These are phyloP conservation scores for Quercus phellos DNA, from an alignment of 331 rosid species.

Conservation along the genomic window DNA sequence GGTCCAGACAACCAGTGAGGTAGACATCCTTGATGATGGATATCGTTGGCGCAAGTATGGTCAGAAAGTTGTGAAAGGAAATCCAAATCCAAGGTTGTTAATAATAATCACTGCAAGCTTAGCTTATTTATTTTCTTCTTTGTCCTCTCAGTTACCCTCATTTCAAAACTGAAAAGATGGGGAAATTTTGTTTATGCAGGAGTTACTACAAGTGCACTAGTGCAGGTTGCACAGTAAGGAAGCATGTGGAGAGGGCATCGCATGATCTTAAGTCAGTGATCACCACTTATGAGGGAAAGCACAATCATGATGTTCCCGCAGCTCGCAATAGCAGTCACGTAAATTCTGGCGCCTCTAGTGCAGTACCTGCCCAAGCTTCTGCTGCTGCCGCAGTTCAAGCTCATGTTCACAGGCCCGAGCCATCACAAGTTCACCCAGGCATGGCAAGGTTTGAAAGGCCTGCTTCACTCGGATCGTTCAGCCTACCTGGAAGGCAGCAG, in stretches of 20 bases:
- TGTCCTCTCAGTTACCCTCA: background rate
- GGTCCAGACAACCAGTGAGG: constrained; percentile 97
- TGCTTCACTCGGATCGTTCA: constrained; percentile 40
- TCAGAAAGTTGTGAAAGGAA: constrained; percentile 96
- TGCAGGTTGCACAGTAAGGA: constrained; percentile 90
- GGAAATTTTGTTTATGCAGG: constrained; percentile 45
- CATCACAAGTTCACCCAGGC: constrained; percentile 55
- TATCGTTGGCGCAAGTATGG: constrained; percentile 98
- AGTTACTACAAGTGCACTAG: constrained; percentile 94
- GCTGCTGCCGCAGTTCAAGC: constrained; percentile 26
- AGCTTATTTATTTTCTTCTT: background rate
- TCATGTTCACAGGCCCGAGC: constrained; percentile 61
- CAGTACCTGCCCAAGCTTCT: constrained; percentile 37
- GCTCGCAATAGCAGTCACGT: constrained; percentile 82
- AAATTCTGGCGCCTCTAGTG: constrained; percentile 48
- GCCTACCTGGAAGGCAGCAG: constrained; percentile 63
- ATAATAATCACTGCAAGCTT: background rate
- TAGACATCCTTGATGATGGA: constrained; percentile 94
- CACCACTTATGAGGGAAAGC: constrained; percentile 91
- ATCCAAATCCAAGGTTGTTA: constrained; percentile 93
- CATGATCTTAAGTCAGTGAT: constrained; percentile 89
- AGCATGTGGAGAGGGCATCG: constrained; percentile 93
- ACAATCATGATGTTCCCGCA: constrained; percentile 84
- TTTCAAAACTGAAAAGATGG: constrained; percentile 8
- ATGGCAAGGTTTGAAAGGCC: constrained; percentile 70